Conservation (phyloP, 768 basidiomycete species). For the Sarcodon aspratus region DNA sequence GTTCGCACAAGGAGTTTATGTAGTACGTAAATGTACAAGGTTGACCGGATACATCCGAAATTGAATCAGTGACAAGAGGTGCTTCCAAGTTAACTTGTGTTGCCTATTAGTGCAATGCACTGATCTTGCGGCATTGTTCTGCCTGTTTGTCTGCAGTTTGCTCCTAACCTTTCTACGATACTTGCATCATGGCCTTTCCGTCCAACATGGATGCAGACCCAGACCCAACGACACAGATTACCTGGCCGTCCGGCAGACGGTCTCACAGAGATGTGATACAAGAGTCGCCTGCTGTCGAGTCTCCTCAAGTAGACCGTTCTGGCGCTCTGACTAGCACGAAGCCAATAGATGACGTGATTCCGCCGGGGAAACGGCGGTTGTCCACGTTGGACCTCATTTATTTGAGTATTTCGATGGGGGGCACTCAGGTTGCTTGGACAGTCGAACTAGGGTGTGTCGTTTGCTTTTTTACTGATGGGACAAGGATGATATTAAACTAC, state of each 20-base stretch:
- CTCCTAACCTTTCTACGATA: too few species aligned
- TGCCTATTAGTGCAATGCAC: too few species aligned
- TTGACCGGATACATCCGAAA: too few species aligned
- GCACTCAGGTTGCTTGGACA: constrained; percentile 93
- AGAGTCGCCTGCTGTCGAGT: constrained; percentile 7
- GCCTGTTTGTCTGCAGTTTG: too few species aligned
- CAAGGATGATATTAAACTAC: too few species aligned
- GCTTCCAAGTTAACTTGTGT: too few species aligned
- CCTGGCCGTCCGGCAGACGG: constrained; percentile 51
- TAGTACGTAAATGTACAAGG: too few species aligned
- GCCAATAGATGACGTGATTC: background rate
- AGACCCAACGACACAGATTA: constrained; percentile 69
- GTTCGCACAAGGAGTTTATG: too few species aligned
- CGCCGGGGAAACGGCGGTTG: constrained; percentile 12
- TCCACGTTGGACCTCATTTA: constrained; percentile 46
- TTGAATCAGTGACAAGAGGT: too few species aligned
- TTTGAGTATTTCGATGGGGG: constrained; percentile 85
- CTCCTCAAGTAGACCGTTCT: background rate
- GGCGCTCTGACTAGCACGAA: background rate
- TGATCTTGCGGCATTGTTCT: too few species aligned
- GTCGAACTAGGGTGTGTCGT: constrained; percentile 80
- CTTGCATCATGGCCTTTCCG: constrained; percentile 44
- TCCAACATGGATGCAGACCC: constrained; percentile 42
- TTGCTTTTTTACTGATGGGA: background rate
- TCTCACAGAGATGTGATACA: background rate